phyloP scores from a whole-genome alignment of 2,329 filamentous ascomycete genomes.

The Fusarium protoensiforme region DNA sequence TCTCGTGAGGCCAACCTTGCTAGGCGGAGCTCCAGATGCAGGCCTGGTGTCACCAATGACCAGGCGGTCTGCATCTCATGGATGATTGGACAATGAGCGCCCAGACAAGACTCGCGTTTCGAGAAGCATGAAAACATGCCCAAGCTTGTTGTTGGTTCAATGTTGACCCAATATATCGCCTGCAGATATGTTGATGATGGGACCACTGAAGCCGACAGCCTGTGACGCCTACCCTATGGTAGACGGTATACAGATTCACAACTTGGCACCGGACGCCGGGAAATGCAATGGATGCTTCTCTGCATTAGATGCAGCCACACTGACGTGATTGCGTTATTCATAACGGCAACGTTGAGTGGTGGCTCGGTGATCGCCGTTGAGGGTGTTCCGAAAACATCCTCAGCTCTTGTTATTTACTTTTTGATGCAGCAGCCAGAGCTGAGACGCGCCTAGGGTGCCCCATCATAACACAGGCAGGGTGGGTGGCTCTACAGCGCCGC shows the following conservation, averaged over 20 bases:
- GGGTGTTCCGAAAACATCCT: conserved; percentile 18
- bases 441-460: conserved; percentile 30
- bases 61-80: background rate
- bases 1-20: background rate
- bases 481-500: background rate
- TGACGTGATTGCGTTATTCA: conserved; percentile 8
- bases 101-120: background rate
- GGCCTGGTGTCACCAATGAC: background rate
- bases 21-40: background rate
- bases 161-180: background rate
- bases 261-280: background rate
- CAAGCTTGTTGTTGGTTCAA: background rate
- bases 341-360: background rate
- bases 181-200: background rate
- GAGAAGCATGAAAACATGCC: background rate
- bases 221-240: background rate
- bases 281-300: background rate
- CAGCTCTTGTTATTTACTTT: conserved; percentile 28
- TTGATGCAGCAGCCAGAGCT: conserved; percentile 29
- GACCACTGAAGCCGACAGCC: background rate
- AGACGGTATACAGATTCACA: background rate
- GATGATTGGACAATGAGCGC: background rate
- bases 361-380: conserved; percentile 3
- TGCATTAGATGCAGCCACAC: conserved; percentile 7
- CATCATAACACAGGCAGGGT: conserved; percentile 31